Conservation (phyloP, 768 basidiomycete genomes). For the Amanita exitialis region DNA sequence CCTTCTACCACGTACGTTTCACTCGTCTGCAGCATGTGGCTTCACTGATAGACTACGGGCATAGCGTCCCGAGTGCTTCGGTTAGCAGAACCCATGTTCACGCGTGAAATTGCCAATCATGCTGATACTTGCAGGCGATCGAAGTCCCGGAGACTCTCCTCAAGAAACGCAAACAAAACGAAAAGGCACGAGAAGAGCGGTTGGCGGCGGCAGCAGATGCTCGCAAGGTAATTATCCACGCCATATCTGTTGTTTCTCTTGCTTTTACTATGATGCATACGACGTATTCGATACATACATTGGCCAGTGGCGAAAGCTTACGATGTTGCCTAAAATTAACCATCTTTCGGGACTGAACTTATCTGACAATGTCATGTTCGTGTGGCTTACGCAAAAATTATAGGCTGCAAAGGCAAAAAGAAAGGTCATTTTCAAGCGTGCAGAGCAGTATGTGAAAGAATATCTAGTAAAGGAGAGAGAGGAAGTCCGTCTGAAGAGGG, state of each 20-base stretch:
- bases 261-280: conserved; percentile 71
- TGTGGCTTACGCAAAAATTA: conserved; percentile 8
- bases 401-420: conserved; percentile 88
- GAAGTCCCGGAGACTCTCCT: conserved; percentile 99
- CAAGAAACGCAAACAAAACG: conserved; percentile 98
- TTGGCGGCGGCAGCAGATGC: conserved; percentile 74
- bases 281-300: conserved; percentile 48
- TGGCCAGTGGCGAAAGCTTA: conserved; percentile 62
- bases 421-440: conserved; percentile 98
- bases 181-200: conserved; percentile 93
- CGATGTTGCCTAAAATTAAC: conserved; percentile 81
- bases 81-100: conserved; percentile 25
- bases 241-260: conserved; percentile 6
- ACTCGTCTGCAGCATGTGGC: background rate
- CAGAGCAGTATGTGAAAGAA: conserved; percentile 97
- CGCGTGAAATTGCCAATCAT: conserved; percentile 10
- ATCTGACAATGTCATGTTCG: conserved; percentile 9
- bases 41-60: conserved; percentile 8
- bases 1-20: conserved; percentile 45
- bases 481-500: conserved; percentile 91
- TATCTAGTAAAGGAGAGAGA: conserved; percentile 89
- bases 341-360: conserved; percentile 87
- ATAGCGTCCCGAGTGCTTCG: conserved; percentile 48
- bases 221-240: conserved; percentile 61
- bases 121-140: conserved; percentile 50